phyloP scores from a whole-genome alignment of 768 basidiomycete genomes.

The Phlebiopsis gigantea region DNA sequence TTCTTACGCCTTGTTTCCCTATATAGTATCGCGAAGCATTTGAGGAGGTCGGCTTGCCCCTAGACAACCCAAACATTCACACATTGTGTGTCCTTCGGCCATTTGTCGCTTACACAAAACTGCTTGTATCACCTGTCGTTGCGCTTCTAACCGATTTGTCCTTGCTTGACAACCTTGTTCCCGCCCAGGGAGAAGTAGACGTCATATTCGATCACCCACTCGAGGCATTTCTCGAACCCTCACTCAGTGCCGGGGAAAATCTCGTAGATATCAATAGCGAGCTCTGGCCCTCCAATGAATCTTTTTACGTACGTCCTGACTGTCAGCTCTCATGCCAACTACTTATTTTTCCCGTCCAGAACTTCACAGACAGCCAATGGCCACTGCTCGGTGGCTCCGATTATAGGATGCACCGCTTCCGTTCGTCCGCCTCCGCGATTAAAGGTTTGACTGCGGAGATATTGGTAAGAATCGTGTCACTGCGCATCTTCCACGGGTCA shows the following conservation, averaged over 20 bases:
- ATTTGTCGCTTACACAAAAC: constrained; percentile 57
- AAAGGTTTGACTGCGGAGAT: constrained; percentile 85
- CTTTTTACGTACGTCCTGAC: constrained; percentile 54
- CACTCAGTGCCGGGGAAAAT: constrained; percentile 35
- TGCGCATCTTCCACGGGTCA: neutral
- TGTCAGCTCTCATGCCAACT: neutral
- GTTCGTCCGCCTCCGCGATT: constrained; percentile 71
- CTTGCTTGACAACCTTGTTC: constrained; percentile 46
- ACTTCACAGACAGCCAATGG: constrained; percentile 45
- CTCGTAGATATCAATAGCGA: constrained; percentile 58
- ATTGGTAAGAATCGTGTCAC: constrained; percentile 53
- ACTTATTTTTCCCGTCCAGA: constrained; percentile 31
- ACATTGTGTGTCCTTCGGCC: constrained; percentile 60
- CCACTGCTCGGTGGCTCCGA: constrained; percentile 42
- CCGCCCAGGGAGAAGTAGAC: constrained; percentile 66
- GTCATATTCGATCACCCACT: constrained; percentile 79
- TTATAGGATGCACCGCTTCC: constrained; percentile 84
- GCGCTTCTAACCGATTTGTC: constrained; percentile 55
- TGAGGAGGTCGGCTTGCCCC: constrained; percentile 77
- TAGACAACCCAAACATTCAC: constrained; percentile 50
- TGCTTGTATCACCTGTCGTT: constrained; percentile 78
- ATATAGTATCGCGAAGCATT: constrained; percentile 73
- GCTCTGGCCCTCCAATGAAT: constrained; percentile 77
- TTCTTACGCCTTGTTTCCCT: neutral
- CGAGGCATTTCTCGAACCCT: constrained; percentile 63